phyloP scores from a whole-genome alignment of 495 filamentous ascomycete species.

The Penicillium angulare region DNA sequence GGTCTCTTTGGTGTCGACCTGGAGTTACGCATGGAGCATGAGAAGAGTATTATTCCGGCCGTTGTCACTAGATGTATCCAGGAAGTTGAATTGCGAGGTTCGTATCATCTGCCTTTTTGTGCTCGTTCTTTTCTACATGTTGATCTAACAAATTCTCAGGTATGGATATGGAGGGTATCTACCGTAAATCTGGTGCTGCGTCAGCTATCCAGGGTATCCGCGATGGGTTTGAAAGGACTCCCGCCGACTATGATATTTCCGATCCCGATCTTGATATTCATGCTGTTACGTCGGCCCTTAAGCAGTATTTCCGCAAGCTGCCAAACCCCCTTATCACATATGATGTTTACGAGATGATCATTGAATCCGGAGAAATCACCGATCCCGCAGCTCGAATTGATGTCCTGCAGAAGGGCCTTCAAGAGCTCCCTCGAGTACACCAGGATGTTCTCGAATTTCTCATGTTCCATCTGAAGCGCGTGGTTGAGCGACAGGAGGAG shows the following conservation, averaged over 20 bases:
- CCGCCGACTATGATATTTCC: constrained; percentile 77
- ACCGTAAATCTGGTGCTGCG: constrained; percentile 92
- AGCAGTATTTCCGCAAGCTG: constrained; percentile 96
- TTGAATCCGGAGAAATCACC: constrained; percentile 61
- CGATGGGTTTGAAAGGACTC: constrained; percentile 81
- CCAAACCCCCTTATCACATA: constrained; percentile 89
- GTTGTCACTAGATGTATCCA: constrained; percentile 94
- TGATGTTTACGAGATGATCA: constrained; percentile 84
- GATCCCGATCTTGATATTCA: constrained; percentile 94
- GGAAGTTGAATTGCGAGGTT: constrained; percentile 87
- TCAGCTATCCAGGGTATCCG: constrained; percentile 83
- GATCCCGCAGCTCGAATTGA: constrained; percentile 52
- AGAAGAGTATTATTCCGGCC: constrained; percentile 83
- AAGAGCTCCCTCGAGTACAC: constrained; percentile 76
- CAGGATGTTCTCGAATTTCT: constrained; percentile 89
- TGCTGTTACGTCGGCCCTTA: constrained; percentile 90
- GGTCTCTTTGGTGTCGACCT: constrained; percentile 91
- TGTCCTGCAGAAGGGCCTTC: constrained; percentile 66
- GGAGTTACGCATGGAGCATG: constrained; percentile 79
- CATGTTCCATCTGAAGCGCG: constrained; percentile 88
- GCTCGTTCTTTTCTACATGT: background rate
- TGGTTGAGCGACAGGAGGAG: constrained; percentile 75
- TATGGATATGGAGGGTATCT: constrained; percentile 98
- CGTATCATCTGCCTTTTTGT: constrained; percentile 9
- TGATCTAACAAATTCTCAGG: constrained; percentile 47